Percentiles rank a stretch among this genome's conserved stretches.
These are phyloP conservation scores for Saturnispora halmiae DNA, from an alignment of 805 yeast species.

Conservation along the genomic window DNA sequence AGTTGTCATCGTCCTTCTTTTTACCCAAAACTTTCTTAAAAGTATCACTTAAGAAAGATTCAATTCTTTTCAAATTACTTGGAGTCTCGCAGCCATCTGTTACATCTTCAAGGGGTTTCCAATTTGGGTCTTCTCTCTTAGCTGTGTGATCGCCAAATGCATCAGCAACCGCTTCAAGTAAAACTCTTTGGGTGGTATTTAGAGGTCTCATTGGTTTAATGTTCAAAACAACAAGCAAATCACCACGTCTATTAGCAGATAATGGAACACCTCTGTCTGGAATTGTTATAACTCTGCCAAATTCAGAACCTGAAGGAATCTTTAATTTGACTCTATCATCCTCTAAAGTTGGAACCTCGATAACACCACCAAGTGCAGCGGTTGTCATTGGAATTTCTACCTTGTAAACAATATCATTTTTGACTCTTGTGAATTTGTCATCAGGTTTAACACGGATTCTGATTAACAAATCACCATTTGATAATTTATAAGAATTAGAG, in stretches of 20 bases:
- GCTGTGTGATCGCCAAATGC: conserved; percentile 77
- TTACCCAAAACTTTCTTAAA: conserved; percentile 37
- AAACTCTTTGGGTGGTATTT: conserved; percentile 76
- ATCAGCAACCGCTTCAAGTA: conserved; percentile 91
- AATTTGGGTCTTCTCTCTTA: conserved; percentile 49
- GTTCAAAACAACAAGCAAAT: conserved; percentile 63
- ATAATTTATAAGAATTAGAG: conserved; percentile 56
- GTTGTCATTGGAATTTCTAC: conserved; percentile 84
- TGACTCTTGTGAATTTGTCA: conserved; percentile 54
- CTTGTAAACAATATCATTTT: conserved; percentile 55
- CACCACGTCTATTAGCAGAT: conserved; percentile 54
- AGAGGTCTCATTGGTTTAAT: conserved; percentile 67
- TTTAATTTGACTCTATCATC: conserved; percentile 69
- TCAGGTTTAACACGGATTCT: conserved; percentile 74
- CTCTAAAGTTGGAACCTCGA: conserved; percentile 78
- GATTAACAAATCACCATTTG: conserved; percentile 82
- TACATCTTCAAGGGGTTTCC: conserved; percentile 30
- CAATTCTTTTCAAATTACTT: conserved; percentile 45
- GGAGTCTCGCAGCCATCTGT: conserved; percentile 31
- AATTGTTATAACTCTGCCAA: conserved; percentile 62
- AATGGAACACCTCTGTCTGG: conserved; percentile 85
- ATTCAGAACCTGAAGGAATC: conserved; percentile 78
- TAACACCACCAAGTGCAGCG: conserved; percentile 89
- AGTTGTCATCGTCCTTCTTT: conserved; percentile 14
- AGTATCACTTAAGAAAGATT: conserved; percentile 48